phyloP scores from a whole-genome alignment of 2,329 filamentous ascomycete species.

The Falciphora oryzae region DNA sequence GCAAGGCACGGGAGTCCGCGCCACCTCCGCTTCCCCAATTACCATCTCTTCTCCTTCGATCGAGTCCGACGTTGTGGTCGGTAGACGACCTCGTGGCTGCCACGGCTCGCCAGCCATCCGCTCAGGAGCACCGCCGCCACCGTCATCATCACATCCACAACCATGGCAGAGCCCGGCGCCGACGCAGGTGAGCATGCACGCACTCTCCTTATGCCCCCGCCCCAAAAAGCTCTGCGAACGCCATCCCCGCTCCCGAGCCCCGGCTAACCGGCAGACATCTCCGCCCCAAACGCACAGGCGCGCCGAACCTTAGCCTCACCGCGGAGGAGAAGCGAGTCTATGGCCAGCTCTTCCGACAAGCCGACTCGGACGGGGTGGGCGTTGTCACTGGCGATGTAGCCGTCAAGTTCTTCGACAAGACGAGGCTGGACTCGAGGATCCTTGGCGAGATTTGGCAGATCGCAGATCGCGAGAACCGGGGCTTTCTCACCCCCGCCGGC shows the following conservation, averaged over 20 bases:
- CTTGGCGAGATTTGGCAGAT: conserved; percentile 99
- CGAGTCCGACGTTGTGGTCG: not conserved
- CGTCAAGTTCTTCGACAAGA: conserved; percentile 97
- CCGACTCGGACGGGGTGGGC: conserved; percentile 84
- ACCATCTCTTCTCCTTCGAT: not conserved
- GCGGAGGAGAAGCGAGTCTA: conserved; percentile 92
- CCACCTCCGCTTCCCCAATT: not conserved
- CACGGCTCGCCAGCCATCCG: not conserved
- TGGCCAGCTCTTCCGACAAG: conserved; percentile 86
- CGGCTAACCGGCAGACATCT: not conserved
- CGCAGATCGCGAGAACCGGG: conserved; percentile 92
- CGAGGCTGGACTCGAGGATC: conserved; percentile 75
- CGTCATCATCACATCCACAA: not conserved
- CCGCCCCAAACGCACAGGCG: conserved; percentile 29
- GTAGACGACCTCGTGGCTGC: not conserved
- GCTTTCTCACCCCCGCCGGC: conserved; percentile 84
- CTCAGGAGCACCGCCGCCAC: not conserved
- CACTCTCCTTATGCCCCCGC: not conserved
- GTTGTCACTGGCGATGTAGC: conserved; percentile 95
- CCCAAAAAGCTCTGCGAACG: not conserved
- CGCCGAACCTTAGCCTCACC: conserved; percentile 75
- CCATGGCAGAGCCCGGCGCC: conserved; percentile 8
- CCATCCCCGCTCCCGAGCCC: too few species aligned
- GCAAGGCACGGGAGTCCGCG: not conserved
- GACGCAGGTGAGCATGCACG: conserved; percentile 5